Base-by-base conservation (phyloP, 345 rosid species). In the Eucalyptus pumila region DNA sequence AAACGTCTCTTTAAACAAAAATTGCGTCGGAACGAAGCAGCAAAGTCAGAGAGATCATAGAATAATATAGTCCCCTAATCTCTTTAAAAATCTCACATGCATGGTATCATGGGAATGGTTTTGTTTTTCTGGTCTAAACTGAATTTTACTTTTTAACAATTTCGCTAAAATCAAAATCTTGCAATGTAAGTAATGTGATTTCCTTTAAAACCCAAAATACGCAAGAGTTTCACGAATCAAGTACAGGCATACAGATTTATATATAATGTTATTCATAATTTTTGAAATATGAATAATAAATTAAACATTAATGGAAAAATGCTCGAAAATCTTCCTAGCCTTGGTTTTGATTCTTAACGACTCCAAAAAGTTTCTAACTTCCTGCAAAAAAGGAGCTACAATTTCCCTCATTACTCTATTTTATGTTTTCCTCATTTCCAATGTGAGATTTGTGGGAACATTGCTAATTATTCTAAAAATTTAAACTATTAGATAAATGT, bases 381-480 rank as follows among this genome's bases (percentile, higher is more conserved):
- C 80, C 80, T 15, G 24, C 44, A 37, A 19, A 32, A 32, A 14
- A 72, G 81, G 81, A 17, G 45, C 26, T 19, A 19, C 23, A 1
- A 10, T 72, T 37, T 34, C 27, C 42, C 26, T 19, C 44, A 72
- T 72, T 72, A 37, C 81, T 37, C 45, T 72, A 23, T 34, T 9
- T 34, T 34, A 69, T 37, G 40, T 37, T 72, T 37, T 37, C 83
- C 26, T 72, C 45, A 37, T 37, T 72, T 11, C 81, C 26, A 52
- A 52, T 21, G 26, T 52, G 26, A 52, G 9, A 52, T 52, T 52
- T 21, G 58, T 52, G 26, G 2, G 26, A 52, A 21, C 5, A 52
- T 0, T 8, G 58, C 11, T 0, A 8, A 2, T 52, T 52, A 52
- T 52, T 52, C 1, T 52, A 52, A 52, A 52, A 52, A 4, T 4